Evolutionary conservation across 192 early-diverging fungal species (phyloP), one percentile per base, ranked within the genome.

Genomic region (Coemansia sp.): DNA sequence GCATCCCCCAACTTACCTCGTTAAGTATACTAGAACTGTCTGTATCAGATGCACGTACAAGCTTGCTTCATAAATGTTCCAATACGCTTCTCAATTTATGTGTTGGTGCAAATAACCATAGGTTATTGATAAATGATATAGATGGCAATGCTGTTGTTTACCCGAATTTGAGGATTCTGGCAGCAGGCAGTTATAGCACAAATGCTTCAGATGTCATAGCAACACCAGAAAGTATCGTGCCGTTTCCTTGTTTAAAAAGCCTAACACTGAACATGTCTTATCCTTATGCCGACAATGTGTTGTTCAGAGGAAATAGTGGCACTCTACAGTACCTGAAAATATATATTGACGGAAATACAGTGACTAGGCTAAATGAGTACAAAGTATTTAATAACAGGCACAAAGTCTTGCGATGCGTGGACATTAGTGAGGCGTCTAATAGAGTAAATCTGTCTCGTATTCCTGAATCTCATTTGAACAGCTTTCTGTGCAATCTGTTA

Each of bases 271-370:
- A 67, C 0, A 17, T 21, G 12, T 44, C 15, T 5, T 67, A 67
- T 27, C 53, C 38, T 17, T 67, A 57, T 14, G 51, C 37, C 4
- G 53, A 67, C 25, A n/a, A 67, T 32, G 55, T 58, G 5, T 37
- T 67, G 37, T 67, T 67, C 17, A 32, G 53, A 15, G 66, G 66
- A 19, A 67, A 67, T 37, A 42, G 27, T 17, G 39, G 8, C 7
- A 59, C 66, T 12, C 53, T 67, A 15, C 37, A 59, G 15, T n/a
- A 19, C 21, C 38, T 67, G n/a, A 12, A 21, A 25, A 39, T 39
- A 7, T 4, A 1, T 39, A 36, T 61, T 23, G 36, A 61, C 17
- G 7, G 21, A 15, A 21, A 23, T 39, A 39, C 36, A 3, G 36
- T 39, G 6, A 61, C 7, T 1, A 61, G n/a, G 59, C 19, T 61